Evolutionary conservation across 805 yeast species (phyloP).

Genomic region (Spathaspora passalidarum): DNA sequence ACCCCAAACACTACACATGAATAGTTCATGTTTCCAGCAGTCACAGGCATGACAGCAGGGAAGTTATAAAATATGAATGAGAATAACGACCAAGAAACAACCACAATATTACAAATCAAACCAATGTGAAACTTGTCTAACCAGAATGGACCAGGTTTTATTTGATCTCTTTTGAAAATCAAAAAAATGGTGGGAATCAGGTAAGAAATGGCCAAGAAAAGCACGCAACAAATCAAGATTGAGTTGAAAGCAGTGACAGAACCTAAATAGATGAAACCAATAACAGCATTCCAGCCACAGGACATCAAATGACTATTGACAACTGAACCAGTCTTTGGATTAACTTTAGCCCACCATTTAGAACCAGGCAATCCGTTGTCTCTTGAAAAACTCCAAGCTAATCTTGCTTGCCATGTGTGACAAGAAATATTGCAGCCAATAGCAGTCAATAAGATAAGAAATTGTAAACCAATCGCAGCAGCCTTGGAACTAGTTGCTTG

Average conservation of each 20-base stretch:
- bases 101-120: conserved; percentile 45
- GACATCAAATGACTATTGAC: conserved; percentile 58
- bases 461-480: conserved; percentile 53
- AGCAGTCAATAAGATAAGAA: conserved; percentile 51
- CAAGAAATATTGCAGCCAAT: conserved; percentile 58
- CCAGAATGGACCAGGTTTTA: conserved; percentile 68
- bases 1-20: conserved; percentile 43
- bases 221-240: conserved; percentile 58
- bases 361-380: conserved; percentile 62
- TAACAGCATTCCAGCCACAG: conserved; percentile 47
- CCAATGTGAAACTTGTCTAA: conserved; percentile 58
- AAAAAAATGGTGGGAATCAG: conserved; percentile 52
- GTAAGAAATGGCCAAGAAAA: conserved; percentile 57
- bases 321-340: conserved; percentile 50
- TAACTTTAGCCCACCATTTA: conserved; percentile 46
- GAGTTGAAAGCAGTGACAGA: conserved; percentile 68
- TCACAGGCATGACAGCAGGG: conserved; percentile 63
- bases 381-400: conserved; percentile 66
- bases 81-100: conserved; percentile 56
- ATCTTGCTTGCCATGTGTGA: conserved; percentile 69
- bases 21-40: conserved; percentile 63
- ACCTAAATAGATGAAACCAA: conserved; percentile 63
- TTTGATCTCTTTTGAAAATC: conserved; percentile 47
- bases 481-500: conserved; percentile 52
- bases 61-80: conserved; percentile 60